These are phyloP conservation scores for Pseudoneurospora amorphoporcata DNA, from an alignment of 495 filamentous ascomycete genomes.

Conservation along the genomic window DNA sequence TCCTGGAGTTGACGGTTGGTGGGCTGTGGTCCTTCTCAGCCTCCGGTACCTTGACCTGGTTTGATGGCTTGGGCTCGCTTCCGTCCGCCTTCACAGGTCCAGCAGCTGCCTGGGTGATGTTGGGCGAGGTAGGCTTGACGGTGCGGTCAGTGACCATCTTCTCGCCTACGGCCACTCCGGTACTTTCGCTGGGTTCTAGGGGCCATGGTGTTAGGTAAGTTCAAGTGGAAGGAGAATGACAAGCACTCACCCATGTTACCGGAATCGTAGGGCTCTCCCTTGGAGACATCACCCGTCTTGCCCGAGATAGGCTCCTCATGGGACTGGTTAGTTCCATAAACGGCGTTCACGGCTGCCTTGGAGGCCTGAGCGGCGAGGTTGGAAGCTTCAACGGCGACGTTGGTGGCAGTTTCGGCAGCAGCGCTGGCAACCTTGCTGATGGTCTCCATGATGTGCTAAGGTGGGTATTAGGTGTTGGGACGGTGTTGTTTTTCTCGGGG, in stretches of 20 bases:
- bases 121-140: neutral
- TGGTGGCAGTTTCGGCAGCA: neutral
- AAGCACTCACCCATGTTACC: slow-evolving; percentile 38
- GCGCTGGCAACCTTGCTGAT: slow-evolving; percentile 37
- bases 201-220: neutral
- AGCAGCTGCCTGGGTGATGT: neutral
- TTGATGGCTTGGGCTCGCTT: neutral
- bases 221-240: neutral
- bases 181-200: neutral
- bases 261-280: slow-evolving; percentile 49
- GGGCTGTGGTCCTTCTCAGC: neutral
- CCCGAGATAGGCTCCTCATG: slow-evolving; percentile 45
- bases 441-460: slow-evolving; percentile 38
- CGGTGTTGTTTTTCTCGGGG: neutral
- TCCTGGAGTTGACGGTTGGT: neutral
- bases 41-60: neutral
- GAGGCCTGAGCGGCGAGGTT: neutral
- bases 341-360: slow-evolving; percentile 30
- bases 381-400: neutral
- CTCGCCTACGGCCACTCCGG: neutral
- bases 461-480: neutral
- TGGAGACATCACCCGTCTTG: slow-evolving; percentile 38
- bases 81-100: neutral
- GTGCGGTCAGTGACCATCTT: neutral
- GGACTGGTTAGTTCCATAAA: slow-evolving; percentile 37